Evolutionary conservation across 306 rosid species (phyloP), one percentile per base, ranked within the genome.

Genomic region (Malus sylvestris): DNA sequence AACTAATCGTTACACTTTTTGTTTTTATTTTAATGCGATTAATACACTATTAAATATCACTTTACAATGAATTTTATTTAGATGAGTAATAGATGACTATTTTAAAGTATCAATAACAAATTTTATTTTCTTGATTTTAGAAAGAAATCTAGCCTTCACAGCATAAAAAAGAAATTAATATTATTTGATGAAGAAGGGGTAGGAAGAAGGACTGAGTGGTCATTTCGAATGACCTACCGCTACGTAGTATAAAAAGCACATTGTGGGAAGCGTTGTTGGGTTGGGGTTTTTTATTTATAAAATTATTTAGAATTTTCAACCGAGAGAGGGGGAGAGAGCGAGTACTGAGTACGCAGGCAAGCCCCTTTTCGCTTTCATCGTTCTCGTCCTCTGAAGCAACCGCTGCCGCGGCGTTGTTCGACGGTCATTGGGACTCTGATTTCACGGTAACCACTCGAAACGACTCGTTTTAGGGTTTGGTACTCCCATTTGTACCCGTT

Each of bases 351-450:
- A 4, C 29, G 68, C 68, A 32, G 68, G 42, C 4, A 62, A 12
- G 10, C 20, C 25, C 44, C 66, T 23, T 32, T 1, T 18, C 33
- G 35, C 6, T 45, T 45, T 27, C 29, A 8, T 25, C 32, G 22
- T 27, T 29, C 65, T n/a, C 65, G 35, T 10, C 59, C 18, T 55
- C 77, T 27, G 49, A 61, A 74, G 78, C 78, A 62, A 62, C 61
- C 22, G 44, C 78, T 45, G 70, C 78, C 19, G 70, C 22, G 45
- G 70, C 64, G 70, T 8, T 23, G 78, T 68, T 40, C 68, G 68
- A 29, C 69, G 15, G 29, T 27, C 45, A 12, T 74, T 70, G 78
- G 40, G 5, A 8, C 14, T 19, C 70, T 25, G 45, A 67, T 20
- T 62, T 62, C 14, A 74, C 61, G 78, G 78, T 74, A 74, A 74